Conservation (phyloP, 2,329 filamentous ascomycete species). For the Ophiostoma sp. region DNA sequence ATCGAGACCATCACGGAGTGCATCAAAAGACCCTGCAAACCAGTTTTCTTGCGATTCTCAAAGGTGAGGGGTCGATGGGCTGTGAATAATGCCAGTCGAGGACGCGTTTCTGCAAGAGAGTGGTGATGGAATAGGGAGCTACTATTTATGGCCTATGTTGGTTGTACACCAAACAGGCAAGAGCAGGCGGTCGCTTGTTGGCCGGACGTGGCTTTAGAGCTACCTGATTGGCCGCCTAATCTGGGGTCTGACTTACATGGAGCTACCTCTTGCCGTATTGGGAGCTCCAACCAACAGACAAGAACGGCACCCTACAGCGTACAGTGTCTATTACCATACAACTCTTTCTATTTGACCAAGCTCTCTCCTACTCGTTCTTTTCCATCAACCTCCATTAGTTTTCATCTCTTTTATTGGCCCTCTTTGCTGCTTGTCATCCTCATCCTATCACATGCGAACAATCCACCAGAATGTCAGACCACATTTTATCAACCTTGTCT, state of each 20-base stretch:
- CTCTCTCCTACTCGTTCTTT: neutral
- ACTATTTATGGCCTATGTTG: neutral
- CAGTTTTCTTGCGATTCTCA: neutral
- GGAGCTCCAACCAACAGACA: neutral
- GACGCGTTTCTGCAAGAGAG: neutral
- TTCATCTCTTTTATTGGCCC: neutral
- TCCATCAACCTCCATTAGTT: neutral
- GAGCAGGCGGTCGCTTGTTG: neutral
- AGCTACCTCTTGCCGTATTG: neutral
- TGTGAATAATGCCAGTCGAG: neutral
- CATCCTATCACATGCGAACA: neutral
- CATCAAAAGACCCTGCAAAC: neutral
- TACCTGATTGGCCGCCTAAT: neutral
- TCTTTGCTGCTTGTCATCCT: neutral
- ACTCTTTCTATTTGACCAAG: neutral
- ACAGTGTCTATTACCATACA: neutral
- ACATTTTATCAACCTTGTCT: neutral
- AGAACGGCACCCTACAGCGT: too few species aligned
- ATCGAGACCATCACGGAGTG: neutral
- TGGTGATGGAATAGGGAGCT: neutral
- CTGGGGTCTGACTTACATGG: constrained; percentile 10
- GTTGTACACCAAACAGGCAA: neutral
- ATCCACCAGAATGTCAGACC: neutral
- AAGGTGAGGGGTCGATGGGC: neutral
- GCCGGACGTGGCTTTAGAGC: constrained; percentile 1